Base-by-base conservation (phyloP, 1,139 yeast genomes). In the Geotrichum carabidarum region DNA sequence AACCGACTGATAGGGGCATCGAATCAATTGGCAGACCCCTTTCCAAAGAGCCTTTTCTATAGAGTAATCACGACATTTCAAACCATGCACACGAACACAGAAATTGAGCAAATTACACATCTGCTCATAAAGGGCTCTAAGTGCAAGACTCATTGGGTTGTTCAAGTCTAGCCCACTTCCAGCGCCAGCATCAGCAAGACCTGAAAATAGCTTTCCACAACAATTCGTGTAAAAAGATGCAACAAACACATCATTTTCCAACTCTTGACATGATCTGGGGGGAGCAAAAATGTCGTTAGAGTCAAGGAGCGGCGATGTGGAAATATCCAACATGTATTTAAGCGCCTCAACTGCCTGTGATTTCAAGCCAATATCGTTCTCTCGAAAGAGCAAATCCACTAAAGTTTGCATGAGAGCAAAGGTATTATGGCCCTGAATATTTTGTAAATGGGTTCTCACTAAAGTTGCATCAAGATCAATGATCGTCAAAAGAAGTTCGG, bases 271-370 rank as follows among this genome's bases (percentile, higher is more conserved):
- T 57, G 51, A 48, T 22, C 18, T 37, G 12, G 40, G 31, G 12
- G 44, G 22, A 1, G 44, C 17, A 9, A 11, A 12, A 7, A 11
- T 54, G 44, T 34, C 62, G 47, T 57, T 85, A 77, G 64, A 84
- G 85, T 55, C 75, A 75, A 59, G 78, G 79, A 56, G 74, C 66
- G 57, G 72, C 76, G 41, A 69, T 74, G 44, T 38, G 47, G 18
- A 48, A 51, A 44, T 46, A 63, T 85, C 93, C 15, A 89, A 72
- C 42, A 90, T 71, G 1, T 84, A 81, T 63, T 83, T 82, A 49
- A 91, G 71, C 0, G 96, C 95, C 69, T 89, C 96, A 58, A 81
- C 81, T 0, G 93, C 86, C 67, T 90, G 97, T 5, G 85, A 80
- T 64, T 86, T 83, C 51, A 90, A 71, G 0, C 95, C 95, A 5